Conservation (phyloP, 345 rosid species). For the Camelina neglecta region DNA sequence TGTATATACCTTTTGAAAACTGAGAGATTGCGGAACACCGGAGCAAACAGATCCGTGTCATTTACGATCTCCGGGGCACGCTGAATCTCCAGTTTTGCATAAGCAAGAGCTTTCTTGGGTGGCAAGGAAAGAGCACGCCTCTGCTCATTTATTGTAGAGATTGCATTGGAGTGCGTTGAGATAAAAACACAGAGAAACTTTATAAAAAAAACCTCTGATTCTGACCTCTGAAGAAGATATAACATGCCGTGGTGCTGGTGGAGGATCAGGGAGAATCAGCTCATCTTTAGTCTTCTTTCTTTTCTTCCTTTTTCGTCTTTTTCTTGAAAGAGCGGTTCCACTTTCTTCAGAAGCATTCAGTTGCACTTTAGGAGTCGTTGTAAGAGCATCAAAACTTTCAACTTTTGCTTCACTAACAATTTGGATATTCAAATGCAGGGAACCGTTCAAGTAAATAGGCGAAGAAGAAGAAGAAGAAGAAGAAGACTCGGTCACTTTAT, state of each 20-base stretch:
- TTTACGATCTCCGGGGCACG: slow-evolving; percentile 51
- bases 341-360: slow-evolving; percentile 48
- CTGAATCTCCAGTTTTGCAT: slow-evolving; percentile 72
- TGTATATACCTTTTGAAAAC: slow-evolving; percentile 62
- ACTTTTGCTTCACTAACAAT: slow-evolving; percentile 45
- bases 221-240: slow-evolving; percentile 60
- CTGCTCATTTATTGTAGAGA: slow-evolving; percentile 38
- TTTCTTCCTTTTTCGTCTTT: slow-evolving; percentile 42
- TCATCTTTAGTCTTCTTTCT: slow-evolving; percentile 44
- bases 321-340: neutral
- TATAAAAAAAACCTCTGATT: neutral
- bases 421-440: slow-evolving; percentile 49
- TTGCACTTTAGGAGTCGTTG: slow-evolving; percentile 40
- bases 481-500: slow-evolving; percentile 18
- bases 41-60: slow-evolving; percentile 60
- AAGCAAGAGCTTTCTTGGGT: slow-evolving; percentile 61
- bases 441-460: slow-evolving; percentile 45
- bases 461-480: slow-evolving; percentile 36
- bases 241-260: slow-evolving; percentile 49
- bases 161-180: slow-evolving; percentile 7
- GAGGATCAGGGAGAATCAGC: slow-evolving; percentile 33
- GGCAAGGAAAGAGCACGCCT: slow-evolving; percentile 63
- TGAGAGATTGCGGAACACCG: slow-evolving; percentile 69
- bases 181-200: neutral
- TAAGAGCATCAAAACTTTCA: slow-evolving; percentile 42